Evolutionary conservation across 768 basidiomycete genomes (phyloP).

Genomic region (Mycena chlorophos): DNA sequence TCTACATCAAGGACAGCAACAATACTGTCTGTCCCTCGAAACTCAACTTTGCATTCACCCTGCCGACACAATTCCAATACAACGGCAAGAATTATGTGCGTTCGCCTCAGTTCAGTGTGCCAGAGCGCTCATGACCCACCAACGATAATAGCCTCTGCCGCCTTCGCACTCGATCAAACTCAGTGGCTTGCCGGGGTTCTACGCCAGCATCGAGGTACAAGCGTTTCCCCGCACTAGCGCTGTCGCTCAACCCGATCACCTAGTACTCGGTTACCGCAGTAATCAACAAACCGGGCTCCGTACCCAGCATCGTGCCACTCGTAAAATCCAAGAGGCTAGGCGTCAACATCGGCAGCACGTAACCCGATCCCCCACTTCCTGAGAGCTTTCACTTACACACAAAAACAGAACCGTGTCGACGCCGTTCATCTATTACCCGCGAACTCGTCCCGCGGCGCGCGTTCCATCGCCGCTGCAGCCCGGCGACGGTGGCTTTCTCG

Average conservation of each 20-base stretch:
- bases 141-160: constrained; percentile 75
- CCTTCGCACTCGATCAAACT: constrained; percentile 70
- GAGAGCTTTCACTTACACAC: no score
- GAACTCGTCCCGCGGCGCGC: constrained; percentile 56
- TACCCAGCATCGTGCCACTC: constrained; percentile 38
- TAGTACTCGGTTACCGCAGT: constrained; percentile 60
- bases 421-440: constrained; percentile 65
- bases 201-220: constrained; percentile 56
- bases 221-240: background rate
- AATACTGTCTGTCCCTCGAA: constrained; percentile 50
- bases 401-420: constrained; percentile 52
- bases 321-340: constrained; percentile 57
- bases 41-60: constrained; percentile 52
- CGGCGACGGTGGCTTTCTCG: constrained; percentile 40
- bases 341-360: constrained; percentile 55
- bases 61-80: constrained; percentile 60
- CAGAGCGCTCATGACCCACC: constrained; percentile 8
- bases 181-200: constrained; percentile 71
- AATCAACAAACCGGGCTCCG: constrained; percentile 47
- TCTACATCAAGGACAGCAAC: constrained; percentile 57
- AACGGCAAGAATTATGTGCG: constrained; percentile 61
- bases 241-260: background rate
- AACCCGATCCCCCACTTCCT: constrained; percentile 9
- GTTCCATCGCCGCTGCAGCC: constrained; percentile 48
- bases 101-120: constrained; percentile 14